phyloP scores from a whole-genome alignment of 352 stramenopile genomes.

The Globisporangium paroecandrum region DNA sequence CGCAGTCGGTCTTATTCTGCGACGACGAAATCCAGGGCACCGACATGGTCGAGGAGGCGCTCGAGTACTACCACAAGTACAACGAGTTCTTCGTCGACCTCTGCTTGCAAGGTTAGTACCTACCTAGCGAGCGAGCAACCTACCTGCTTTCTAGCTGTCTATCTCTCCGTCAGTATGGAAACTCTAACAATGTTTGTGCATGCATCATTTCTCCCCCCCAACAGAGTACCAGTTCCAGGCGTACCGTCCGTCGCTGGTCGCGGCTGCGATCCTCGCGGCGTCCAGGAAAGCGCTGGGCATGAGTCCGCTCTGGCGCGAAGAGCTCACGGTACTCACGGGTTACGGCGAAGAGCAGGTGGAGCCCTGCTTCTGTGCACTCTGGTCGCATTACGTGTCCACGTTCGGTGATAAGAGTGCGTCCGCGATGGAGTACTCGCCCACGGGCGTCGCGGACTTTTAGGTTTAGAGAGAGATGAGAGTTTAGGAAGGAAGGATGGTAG shows the following conservation, averaged over 20 bases:
- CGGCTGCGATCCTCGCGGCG: conserved; percentile 68
- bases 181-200: not conserved
- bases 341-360: conserved; percentile 80
- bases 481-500: not conserved
- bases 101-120: conserved; percentile 41
- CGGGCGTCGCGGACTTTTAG: conserved; percentile 54
- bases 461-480: not conserved
- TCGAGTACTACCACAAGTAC: conserved; percentile 82
- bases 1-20: conserved; percentile 71
- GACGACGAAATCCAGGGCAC: conserved; percentile 74
- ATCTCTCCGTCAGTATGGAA: not conserved
- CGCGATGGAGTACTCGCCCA: conserved; percentile 67
- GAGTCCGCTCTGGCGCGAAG: conserved; percentile 76
- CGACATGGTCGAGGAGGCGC: conserved; percentile 69
- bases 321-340: conserved; percentile 73
- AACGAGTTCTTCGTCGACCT: conserved; percentile 85
- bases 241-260: conserved; percentile 78
- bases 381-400: conserved; percentile 71
- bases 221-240: conserved; percentile 77
- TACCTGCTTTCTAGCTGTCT: not conserved
- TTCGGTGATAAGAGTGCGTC: conserved; percentile 64
- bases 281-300: conserved; percentile 77
- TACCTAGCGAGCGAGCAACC: not conserved
- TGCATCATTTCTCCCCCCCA: not conserved
- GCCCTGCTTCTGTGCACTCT: conserved; percentile 82